Percentiles rank a stretch among this genome's conserved stretches.
phyloP scores from a whole-genome alignment of 306 rosid genomes.

The Lathyrus aphaca region DNA sequence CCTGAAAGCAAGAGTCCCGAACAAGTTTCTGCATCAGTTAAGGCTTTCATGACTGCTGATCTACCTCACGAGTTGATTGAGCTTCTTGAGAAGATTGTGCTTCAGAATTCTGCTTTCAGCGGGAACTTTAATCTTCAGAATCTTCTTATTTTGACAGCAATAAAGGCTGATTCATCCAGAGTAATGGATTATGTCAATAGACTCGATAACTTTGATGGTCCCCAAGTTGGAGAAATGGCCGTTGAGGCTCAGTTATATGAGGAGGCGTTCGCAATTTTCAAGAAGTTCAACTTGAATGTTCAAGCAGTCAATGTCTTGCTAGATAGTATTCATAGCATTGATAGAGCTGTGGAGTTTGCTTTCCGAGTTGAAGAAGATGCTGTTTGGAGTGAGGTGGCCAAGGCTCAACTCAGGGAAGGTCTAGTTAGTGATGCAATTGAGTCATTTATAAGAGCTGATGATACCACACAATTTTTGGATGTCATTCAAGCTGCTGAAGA shows the following conservation, averaged over 20 bases:
- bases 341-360: constrained; percentile 97
- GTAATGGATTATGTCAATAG: constrained; percentile 97
- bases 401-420: constrained; percentile 97
- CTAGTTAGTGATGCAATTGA: constrained; percentile 98
- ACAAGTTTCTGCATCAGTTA: constrained; percentile 98
- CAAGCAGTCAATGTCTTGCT: constrained; percentile 95
- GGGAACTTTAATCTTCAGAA: constrained; percentile 98
- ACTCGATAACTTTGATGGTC: constrained; percentile 97
- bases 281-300: constrained; percentile 96
- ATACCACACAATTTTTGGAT: constrained; percentile 90
- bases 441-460: constrained; percentile 96
- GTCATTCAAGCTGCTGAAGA: constrained; percentile 89
- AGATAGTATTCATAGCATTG: constrained; percentile 85
- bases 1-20: constrained; percentile 99
- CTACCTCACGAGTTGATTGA: constrained; percentile 97
- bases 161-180: constrained; percentile 97
- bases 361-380: constrained; percentile 99
- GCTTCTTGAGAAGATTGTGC: constrained; percentile 99
- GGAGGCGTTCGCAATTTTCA: constrained; percentile 95
- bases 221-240: constrained; percentile 97
- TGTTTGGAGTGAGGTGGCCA: constrained; percentile 99
- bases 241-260: constrained; percentile 92
- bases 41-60: constrained; percentile 99
- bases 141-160: constrained; percentile 93
- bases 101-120: constrained; percentile 98